Percentiles rank a stretch among this genome's conserved stretches.
Conservation (phyloP, 2,329 filamentous ascomycete species). For the Curvularia spicifera region DNA sequence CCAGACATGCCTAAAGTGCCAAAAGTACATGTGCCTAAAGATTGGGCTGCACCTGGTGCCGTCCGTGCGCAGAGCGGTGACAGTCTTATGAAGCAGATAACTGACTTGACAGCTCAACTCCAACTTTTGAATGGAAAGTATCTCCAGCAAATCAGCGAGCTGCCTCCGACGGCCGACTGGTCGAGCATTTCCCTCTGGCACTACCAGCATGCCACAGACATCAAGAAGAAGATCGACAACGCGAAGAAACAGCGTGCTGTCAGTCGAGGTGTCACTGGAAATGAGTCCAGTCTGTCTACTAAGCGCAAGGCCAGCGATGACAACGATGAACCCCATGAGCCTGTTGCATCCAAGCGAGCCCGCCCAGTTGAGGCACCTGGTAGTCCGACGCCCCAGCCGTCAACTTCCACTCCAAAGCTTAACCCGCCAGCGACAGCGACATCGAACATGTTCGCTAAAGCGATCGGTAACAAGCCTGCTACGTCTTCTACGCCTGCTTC, state of each 20-base stretch:
- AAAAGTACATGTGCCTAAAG: conserved; percentile 34
- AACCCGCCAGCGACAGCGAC: conserved; percentile 31
- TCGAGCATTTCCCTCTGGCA: conserved; percentile 42
- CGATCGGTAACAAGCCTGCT: conserved; percentile 30
- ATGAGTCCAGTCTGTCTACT: conserved; percentile 42
- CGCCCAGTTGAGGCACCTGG: conserved; percentile 23
- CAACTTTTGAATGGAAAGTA: conserved; percentile 38
- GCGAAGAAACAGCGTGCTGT: conserved; percentile 40
- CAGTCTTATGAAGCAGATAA: conserved; percentile 23
- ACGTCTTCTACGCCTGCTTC: conserved; percentile 17
- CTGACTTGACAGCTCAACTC: conserved; percentile 31
- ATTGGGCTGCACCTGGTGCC: conserved; percentile 29
- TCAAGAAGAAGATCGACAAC: conserved; percentile 39
- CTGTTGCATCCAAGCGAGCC: conserved; percentile 36
- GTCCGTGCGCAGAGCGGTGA: conserved; percentile 18
- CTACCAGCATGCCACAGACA: conserved; percentile 31
- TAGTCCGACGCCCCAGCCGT: conserved; percentile 32
- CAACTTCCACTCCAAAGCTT: conserved; percentile 20
- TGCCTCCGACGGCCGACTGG: conserved; percentile 41
- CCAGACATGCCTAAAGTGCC: conserved; percentile 32
- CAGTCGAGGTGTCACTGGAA: conserved; percentile 40
- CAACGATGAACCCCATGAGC: conserved; percentile 20
- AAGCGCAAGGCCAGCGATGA: conserved; percentile 40
- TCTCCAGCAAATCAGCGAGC: conserved; percentile 31
- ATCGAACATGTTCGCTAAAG: conserved; percentile 34